Conservation (phyloP, 177 flowering plant species). For the Vitis hybrid region DNA sequence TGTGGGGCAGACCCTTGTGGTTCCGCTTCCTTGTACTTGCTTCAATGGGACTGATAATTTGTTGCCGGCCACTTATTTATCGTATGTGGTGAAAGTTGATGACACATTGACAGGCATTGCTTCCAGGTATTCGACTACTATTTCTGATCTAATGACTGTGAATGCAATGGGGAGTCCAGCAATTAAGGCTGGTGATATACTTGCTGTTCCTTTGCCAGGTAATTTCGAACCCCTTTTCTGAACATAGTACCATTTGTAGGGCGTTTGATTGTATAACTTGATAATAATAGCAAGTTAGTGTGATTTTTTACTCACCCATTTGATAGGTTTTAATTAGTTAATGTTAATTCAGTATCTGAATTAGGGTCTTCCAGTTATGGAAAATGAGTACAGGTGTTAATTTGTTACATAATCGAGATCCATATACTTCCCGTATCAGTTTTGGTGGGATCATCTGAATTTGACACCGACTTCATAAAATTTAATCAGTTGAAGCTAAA, state of each 20-base stretch:
- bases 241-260: background rate
- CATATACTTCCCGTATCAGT: no score
- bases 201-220: constrained; percentile 94
- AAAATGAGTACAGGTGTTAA: no score
- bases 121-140: constrained; percentile 59
- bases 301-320: no score
- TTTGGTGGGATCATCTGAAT: no score
- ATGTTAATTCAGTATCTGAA: no score
- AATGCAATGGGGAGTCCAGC: constrained; percentile 74
- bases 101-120: constrained; percentile 76
- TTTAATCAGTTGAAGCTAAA: no score
- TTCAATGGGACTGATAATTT: constrained; percentile 76
- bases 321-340: no score
- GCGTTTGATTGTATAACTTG: background rate
- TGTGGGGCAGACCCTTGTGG: constrained; percentile 58
- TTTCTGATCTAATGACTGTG: constrained; percentile 84
- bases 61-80: constrained; percentile 74
- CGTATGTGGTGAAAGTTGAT: constrained; percentile 66
- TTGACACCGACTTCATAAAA: no score
- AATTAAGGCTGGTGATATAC: constrained; percentile 73
- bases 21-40: constrained; percentile 94
- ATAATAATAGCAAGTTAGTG: no score
- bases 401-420: no score
- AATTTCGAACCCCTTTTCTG: background rate
- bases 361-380: no score